Evolutionary conservation across 306 rosid genomes (phyloP).

Genomic region (Gillenia trifoliata): DNA sequence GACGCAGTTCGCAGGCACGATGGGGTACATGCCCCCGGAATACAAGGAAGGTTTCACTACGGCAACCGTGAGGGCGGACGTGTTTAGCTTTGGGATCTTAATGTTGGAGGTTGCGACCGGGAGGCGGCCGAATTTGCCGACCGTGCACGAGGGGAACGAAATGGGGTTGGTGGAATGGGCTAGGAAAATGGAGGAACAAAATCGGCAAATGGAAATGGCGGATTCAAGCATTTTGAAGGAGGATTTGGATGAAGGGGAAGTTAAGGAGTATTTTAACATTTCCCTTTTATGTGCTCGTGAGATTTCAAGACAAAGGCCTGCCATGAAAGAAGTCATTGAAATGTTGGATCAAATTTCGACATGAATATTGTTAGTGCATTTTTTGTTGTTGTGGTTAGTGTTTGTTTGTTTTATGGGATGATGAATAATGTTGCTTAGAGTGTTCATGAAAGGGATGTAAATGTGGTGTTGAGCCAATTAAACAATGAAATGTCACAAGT

Average conservation of each 20-base stretch:
- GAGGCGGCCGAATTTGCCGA: conserved; percentile 55
- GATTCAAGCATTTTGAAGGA: conserved; percentile 49
- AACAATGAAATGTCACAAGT: background rate
- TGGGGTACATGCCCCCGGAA: conserved; percentile 98
- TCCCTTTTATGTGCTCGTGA: conserved; percentile 58
- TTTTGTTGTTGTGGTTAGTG: background rate
- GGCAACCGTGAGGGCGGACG: conserved; percentile 64
- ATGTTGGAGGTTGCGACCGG: conserved; percentile 68
- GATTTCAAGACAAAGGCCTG: conserved; percentile 45
- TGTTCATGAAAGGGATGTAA: background rate
- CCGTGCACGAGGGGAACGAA: conserved; percentile 16
- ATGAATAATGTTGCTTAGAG: background rate
- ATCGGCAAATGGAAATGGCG: conserved; percentile 49
- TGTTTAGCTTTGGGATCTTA: conserved; percentile 77
- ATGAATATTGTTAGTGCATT: background rate
- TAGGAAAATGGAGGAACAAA: conserved; percentile 40
- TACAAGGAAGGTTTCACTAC: conserved; percentile 52
- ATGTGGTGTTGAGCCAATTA: background rate
- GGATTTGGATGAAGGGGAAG: conserved; percentile 36
- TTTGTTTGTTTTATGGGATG: background rate
- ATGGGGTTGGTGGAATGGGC: conserved; percentile 74
- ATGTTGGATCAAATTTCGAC: conserved; percentile 25
- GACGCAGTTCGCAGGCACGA: conserved; percentile 79
- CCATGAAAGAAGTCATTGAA: conserved; percentile 39
- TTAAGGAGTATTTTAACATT: conserved; percentile 58